Conservation (phyloP, 768 basidiomycete species). For the Pleurotus platypus region DNA sequence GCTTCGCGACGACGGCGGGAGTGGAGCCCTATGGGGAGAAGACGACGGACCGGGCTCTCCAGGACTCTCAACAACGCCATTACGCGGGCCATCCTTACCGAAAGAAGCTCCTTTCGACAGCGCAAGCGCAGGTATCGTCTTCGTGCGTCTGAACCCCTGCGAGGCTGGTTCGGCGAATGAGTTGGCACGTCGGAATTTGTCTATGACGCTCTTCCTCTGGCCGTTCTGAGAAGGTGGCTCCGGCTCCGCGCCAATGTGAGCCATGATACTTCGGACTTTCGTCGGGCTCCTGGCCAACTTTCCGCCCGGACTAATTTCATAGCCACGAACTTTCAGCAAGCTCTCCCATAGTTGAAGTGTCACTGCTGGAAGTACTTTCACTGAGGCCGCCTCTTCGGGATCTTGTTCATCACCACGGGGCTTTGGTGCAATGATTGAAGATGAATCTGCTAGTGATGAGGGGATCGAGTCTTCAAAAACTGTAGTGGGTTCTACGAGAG, state of each 20-base stretch:
- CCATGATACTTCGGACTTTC: constrained; percentile 26
- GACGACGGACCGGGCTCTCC: constrained; percentile 13
- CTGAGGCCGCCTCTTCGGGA: constrained; percentile 54
- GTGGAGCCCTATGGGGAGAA: constrained; percentile 1
- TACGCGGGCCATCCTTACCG: background rate
- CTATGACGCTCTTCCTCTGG: constrained; percentile 41
- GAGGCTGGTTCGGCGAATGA: constrained; percentile 47
- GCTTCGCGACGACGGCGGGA: constrained; percentile 2
- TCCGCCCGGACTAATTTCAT: constrained; percentile 50
- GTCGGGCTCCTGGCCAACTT: constrained; percentile 61
- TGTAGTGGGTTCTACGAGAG: constrained; percentile 2
- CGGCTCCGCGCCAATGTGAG: constrained; percentile 6
- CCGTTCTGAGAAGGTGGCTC: constrained; percentile 1
- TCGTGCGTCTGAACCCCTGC: constrained; percentile 36
- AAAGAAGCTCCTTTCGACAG: background rate
- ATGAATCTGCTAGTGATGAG: constrained; percentile 9
- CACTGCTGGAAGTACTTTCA: constrained; percentile 50
- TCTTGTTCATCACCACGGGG: constrained; percentile 22
- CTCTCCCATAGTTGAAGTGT: constrained; percentile 70
- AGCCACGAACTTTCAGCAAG: constrained; percentile 66
- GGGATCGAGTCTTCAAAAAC: background rate
- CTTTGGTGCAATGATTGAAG: constrained; percentile 13
- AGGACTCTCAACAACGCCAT: background rate
- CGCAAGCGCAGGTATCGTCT: constrained; percentile 22
- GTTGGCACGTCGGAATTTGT: constrained; percentile 57